Evolutionary conservation across 768 basidiomycete genomes (phyloP).

Genomic region (Russula virescens): DNA sequence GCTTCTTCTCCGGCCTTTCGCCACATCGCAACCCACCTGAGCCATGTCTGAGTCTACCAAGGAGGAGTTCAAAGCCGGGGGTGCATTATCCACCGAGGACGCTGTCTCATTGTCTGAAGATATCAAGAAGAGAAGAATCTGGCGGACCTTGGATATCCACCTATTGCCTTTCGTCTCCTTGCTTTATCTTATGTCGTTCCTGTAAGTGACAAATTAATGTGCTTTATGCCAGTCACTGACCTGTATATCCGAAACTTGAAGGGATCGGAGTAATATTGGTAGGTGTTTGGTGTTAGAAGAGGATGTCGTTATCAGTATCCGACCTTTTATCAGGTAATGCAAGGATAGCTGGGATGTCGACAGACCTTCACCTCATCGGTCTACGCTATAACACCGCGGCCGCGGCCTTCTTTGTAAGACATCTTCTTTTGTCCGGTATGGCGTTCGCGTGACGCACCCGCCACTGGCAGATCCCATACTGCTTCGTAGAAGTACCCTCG

Average conservation of each 20-base stretch:
- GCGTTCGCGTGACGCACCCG: background rate
- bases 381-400: constrained; percentile 35
- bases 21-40: no score
- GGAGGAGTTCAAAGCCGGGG: no score
- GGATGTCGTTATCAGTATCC: background rate
- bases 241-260: background rate
- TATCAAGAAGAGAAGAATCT: constrained; percentile 1
- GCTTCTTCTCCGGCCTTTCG: no score
- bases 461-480: constrained; percentile 36
- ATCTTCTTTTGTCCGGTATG: background rate
- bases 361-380: constrained; percentile 35
- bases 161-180: constrained; percentile 18
- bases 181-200: constrained; percentile 23
- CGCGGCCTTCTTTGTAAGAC: constrained; percentile 35
- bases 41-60: no score
- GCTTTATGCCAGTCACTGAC: background rate
- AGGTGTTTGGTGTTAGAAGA: background rate
- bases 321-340: constrained; percentile 31
- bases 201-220: constrained; percentile 11
- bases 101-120: background rate
- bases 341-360: constrained; percentile 41
- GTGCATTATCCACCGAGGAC: no score
- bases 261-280: constrained; percentile 25
- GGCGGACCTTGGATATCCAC: constrained; percentile 18
- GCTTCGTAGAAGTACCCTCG: constrained; percentile 36